Evolutionary conservation across 345 rosid genomes (phyloP), one percentile per base, ranked within the genome.

Genomic region (Camelina neglecta): DNA sequence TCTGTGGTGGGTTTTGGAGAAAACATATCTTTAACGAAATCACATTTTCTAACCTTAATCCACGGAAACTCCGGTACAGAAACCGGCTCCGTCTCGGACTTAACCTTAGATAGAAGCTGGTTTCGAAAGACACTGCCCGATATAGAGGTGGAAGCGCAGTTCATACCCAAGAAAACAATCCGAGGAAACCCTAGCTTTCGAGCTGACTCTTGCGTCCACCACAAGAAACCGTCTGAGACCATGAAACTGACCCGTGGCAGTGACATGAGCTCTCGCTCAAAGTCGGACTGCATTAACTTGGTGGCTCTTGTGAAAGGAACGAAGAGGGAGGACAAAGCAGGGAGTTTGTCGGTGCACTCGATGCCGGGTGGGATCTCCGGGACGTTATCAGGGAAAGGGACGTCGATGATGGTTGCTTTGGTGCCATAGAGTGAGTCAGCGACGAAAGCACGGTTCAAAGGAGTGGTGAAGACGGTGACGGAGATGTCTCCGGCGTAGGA

Each of bases 161-260:
- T 62, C 67, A 62, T 62, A 13, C 67, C 51, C 21, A 62, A 23
- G 67, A 62, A 62, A 42, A 62, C 67, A 42, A 41, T 7, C 67
- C 67, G 20, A 62, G 67, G 67, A 42, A 62, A 23, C 36, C 67
- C 67, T 62, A 62, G 35, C 51, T 42, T 62, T 23, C 7, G 51
- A 42, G 67, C 51, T 42, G 67, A 62, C 36, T 62, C 67, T 62
- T 12, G 21, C 51, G 67, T 62, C 67, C 67, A 62, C 67, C 67
- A 62, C 67, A 62, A 42, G 67, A 62, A 62, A 62, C 67, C 67
- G 12, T 23, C 67, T 0, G 67, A 62, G 2, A 62, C 51, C 51
- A 62, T 62, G 51, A 62, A 62, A 42, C 16, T 39, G 4, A 62
- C 51, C 3, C 21, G 50, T 13, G 67, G 51, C 51, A 62, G 51